phyloP scores from a whole-genome alignment of 192 early-diverging fungal genomes.

The Linnemannia exigua region DNA sequence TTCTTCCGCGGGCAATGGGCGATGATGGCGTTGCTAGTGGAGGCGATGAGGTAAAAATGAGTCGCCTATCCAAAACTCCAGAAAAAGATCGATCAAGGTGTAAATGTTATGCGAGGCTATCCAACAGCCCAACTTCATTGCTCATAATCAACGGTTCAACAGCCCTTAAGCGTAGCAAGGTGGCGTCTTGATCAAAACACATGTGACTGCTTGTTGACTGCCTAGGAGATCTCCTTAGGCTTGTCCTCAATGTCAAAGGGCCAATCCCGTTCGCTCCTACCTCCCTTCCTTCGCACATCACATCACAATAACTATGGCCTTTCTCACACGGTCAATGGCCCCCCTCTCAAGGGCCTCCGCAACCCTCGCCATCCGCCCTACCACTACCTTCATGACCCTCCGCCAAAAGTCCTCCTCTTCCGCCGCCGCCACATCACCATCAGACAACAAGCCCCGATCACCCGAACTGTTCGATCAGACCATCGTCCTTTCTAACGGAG shows the following conservation, averaged over 20 bases:
- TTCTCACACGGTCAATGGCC: constrained; percentile 36
- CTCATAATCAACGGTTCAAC: background rate
- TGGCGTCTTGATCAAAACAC: background rate
- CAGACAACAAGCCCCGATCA: constrained; percentile 31
- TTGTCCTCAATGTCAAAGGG: background rate
- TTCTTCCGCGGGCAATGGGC: too few relatives aligned
- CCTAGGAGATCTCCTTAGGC: background rate
- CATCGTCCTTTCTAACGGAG: constrained; percentile 91
- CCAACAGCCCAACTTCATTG: background rate
- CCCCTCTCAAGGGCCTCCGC: constrained; percentile 24
- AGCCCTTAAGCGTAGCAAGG: background rate
- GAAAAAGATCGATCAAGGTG: background rate
- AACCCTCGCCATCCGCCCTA: background rate
- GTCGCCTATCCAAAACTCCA: background rate
- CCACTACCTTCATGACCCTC: constrained; percentile 3
- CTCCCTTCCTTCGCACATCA: background rate
- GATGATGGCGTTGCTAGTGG: background rate
- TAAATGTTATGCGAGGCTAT: background rate
- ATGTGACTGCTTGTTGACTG: constrained; percentile 1
- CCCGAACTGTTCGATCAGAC: constrained; percentile 87
- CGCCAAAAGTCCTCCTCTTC: constrained; percentile 30
- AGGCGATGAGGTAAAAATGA: too few relatives aligned
- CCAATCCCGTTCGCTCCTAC: background rate
- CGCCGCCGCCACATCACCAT: constrained; percentile 16
- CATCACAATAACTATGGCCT: constrained; percentile 23